A percentile compares a stretch with the other conserved stretches of the same genome.
These are phyloP conservation scores for Malania oleifera DNA, from an alignment of 164 flowering plant genomes.

Conservation along the genomic window DNA sequence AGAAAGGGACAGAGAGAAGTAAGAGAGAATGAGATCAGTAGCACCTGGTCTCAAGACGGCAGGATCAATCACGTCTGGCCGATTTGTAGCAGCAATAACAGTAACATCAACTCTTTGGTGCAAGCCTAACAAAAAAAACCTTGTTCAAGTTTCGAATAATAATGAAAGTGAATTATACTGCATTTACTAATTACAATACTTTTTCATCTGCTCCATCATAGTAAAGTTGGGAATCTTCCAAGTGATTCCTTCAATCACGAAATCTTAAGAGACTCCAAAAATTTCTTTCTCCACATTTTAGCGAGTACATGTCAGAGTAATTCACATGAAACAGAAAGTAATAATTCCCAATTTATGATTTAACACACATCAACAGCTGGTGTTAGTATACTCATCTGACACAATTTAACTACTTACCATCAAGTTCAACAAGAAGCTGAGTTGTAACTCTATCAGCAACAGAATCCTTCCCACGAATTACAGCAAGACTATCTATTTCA, in stretches of 20 bases:
- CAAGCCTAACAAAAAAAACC: constrained; percentile 46
- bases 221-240: no score
- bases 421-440: constrained; percentile 93
- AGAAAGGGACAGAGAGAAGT: neutral
- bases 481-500: constrained; percentile 93
- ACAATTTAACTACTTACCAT: constrained; percentile 54
- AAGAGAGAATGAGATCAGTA: constrained; percentile 5
- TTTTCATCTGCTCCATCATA: neutral
- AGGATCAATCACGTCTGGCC: constrained; percentile 94
- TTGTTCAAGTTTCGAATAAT: neutral
- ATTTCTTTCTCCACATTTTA: no score
- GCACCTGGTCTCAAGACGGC: constrained; percentile 94
- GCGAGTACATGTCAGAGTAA: no score
- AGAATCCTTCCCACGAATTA: constrained; percentile 85
- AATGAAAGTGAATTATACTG: neutral
- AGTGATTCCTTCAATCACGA: no score
- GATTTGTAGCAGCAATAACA: constrained; percentile 96
- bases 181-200: neutral
- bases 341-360: no score
- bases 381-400: no score
- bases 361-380: no score
- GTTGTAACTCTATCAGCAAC: constrained; percentile 92
- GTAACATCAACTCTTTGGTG: constrained; percentile 82
- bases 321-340: no score
- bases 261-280: no score